Evolutionary conservation across 148 eudicot species (phyloP).

Genomic region (Heliamphora exappendiculata): DNA sequence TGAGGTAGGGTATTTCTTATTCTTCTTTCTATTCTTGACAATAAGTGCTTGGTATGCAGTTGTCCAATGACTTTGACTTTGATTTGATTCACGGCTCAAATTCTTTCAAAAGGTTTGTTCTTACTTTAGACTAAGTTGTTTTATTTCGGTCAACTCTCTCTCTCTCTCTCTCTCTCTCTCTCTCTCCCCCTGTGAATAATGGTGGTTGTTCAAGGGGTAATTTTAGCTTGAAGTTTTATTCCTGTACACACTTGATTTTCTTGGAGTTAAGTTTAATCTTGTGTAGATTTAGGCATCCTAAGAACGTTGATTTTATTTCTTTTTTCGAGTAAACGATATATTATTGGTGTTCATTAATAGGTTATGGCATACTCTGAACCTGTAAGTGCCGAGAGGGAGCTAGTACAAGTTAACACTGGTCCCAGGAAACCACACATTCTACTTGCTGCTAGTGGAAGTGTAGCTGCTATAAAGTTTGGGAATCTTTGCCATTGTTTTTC

Average conservation of each 20-base stretch:
- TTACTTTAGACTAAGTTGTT: background rate
- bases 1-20: background rate
- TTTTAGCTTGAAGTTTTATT: background rate
- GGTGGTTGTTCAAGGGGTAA: background rate
- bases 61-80: background rate
- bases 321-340: background rate
- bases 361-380: conserved; percentile 33
- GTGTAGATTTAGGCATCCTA: background rate
- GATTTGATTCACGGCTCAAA: background rate
- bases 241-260: background rate
- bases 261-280: background rate
- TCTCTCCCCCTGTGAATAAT: background rate
- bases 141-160: background rate
- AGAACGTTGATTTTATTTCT: background rate
- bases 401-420: conserved; percentile 22
- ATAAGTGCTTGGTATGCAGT: background rate
- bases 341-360: conserved; percentile 7
- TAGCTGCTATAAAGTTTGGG: conserved; percentile 83
- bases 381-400: conserved; percentile 22
- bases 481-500: conserved; percentile 79
- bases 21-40: background rate
- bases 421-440: conserved; percentile 72
- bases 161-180: too few species aligned
- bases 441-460: conserved; percentile 99
- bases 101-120: background rate